Evolutionary conservation across 495 filamentous ascomycete genomes (phyloP), one percentile per base, ranked within the genome.

Genomic region (Penicillium longicatenatum): DNA sequence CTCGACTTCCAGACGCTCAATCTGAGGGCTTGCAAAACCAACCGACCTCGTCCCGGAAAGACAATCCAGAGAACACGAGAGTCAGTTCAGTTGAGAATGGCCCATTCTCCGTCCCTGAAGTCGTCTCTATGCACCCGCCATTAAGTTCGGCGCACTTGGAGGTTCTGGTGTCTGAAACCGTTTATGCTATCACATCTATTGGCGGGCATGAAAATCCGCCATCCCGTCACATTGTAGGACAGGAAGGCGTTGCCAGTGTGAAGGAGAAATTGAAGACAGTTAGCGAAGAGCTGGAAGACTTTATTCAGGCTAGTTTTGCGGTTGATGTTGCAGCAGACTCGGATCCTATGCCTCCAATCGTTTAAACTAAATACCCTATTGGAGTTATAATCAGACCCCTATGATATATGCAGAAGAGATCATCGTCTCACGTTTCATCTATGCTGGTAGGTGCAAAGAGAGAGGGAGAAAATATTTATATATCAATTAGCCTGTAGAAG

Each of bases 191-290:
- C 43, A 89, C 87, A 14, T 89, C 92, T 1, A 96, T 98, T 60
- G 93, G 90, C 0, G 94, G 93, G 0, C 92, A 97, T 72, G 93
- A 96, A 70, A 97, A 97, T 73, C 94, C 94, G 6, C 94, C 94
- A 0, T 92, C 93, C 4, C 79, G 94, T 30, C 93, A 97, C 68
- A 96, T 97, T 58, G 92, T 98, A 0, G 93, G 94, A 2, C 88
- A 89, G 63, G 94, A 98, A 69, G 92, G 91, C 10, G 88, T 93
- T 31, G 84, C 87, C 6, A 88, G 86, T 29, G 92, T 98, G 19
- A 96, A 95, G 63, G 94, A 98, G 77, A 97, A 97, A 75, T 75
- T 98, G 52, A 97, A 95, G 79, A 97, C 92, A 20, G 89, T 97
- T 2, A 95, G 91, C 52, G 93, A 98, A 68, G 94, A 98, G 73